These are phyloP conservation scores for Apiotrichum laibachii DNA, from an alignment of 1,284 basidiomycete genomes.

Conservation along the genomic window DNA sequence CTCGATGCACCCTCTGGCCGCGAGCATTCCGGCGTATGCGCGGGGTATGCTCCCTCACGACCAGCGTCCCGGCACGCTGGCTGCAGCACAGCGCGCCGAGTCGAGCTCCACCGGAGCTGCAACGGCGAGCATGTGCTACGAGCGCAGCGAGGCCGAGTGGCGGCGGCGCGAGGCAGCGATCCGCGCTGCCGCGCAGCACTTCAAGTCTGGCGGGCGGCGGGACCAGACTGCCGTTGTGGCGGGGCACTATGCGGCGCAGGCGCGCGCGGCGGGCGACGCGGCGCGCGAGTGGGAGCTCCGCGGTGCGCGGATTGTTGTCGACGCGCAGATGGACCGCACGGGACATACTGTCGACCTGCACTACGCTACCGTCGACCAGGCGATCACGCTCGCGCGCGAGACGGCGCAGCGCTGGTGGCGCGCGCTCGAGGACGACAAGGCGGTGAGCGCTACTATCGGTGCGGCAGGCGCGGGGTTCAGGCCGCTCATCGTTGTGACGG, in stretches of 20 bases:
- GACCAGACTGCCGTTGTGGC: slow-evolving; percentile 28
- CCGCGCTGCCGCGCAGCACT: slow-evolving; percentile 39
- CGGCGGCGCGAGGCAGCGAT: slow-evolving; percentile 35
- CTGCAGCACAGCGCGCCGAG: background rate
- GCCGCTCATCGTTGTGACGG: slow-evolving; percentile 39
- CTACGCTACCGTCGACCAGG: slow-evolving; percentile 42
- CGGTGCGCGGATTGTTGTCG: slow-evolving; percentile 41
- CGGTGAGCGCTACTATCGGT: no score
- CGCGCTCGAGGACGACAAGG: slow-evolving; percentile 57
- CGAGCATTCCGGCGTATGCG: slow-evolving; percentile 36
- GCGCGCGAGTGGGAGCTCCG: slow-evolving; percentile 41
- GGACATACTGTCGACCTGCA: slow-evolving; percentile 21
- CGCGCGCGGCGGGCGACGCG: slow-evolving; percentile 32
- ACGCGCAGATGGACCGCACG: slow-evolving; percentile 24
- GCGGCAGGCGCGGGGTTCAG: no score
- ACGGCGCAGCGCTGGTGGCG: slow-evolving; percentile 32
- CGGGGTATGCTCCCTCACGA: slow-evolving; percentile 29
- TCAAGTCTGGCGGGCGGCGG: slow-evolving; percentile 17
- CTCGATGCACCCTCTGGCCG: slow-evolving; percentile 29
- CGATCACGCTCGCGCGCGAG: slow-evolving; percentile 34
- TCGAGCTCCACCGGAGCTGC: slow-evolving; percentile 7
- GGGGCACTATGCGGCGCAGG: slow-evolving; percentile 44
- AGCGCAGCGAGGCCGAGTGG: slow-evolving; percentile 32
- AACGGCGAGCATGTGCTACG: slow-evolving; percentile 34
- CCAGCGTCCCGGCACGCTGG: slow-evolving; percentile 25